Base-by-base conservation (phyloP, 2,329 filamentous ascomycete species). In the Grosmannia penicillata region DNA sequence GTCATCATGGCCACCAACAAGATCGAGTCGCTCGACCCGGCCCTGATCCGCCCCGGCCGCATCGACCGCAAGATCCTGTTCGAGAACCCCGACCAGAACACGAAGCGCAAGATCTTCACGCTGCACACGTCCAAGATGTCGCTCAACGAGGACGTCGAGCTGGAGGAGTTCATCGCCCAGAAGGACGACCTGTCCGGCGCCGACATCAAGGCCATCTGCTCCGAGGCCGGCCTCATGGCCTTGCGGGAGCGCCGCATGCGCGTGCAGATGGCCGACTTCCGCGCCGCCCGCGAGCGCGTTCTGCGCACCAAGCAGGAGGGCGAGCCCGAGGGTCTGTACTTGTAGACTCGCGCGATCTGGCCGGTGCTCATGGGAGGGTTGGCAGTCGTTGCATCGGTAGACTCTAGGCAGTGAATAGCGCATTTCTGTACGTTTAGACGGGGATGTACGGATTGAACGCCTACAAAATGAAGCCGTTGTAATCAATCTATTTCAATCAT, bases 1-100 rank as follows among this genome's bases (percentile, higher is more conserved):
- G 91, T 98, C 45, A 89, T 98, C 59, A 96, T 98, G 87, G 93
- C 91, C 11, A 98, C 91, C 49, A 98, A 98, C 77, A 98, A 98
- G 75, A 98, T 98, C 49, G 93, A 98, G 50, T 93, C 85, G 4
- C 71, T 98, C 22, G 93, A 98, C 55, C 91, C 91, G 39, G 91
- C 91, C 15, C 70, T 98, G 49, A 98, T 98, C 55, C 81, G 91
- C 49, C 91, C 91, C 32, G 91, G 91, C 47, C 87, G 91, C 71
- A 98, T 98, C 59, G 91, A 98, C 61, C 80, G 91, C 51, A 98
- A 98, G 74, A 98, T 98, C 46, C 62, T 79, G 45, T 83, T 78
- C 53, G 71, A 75, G 57, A 71, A 78, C 52, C 66, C 64, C 33
- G 66, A 76, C 61, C 79, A 95, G 69, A 87, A 89, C 61, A 98